Conservation (phyloP, 768 basidiomycete genomes). For the Rhizopogon vinicolor region DNA sequence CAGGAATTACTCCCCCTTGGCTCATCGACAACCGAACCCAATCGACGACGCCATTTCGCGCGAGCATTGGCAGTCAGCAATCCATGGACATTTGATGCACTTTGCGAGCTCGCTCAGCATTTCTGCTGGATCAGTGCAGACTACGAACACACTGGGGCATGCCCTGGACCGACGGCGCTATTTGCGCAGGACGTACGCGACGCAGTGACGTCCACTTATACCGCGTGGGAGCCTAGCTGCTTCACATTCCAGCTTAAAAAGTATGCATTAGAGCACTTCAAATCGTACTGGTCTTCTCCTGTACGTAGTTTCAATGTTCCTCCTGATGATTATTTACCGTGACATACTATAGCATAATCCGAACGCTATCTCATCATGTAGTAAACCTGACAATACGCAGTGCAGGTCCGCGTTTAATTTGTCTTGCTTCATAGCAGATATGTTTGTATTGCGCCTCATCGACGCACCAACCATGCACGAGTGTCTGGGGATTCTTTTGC, state of each 20-base stretch:
- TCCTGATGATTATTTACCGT: not conserved
- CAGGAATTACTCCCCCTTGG: not conserved
- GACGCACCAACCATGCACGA: conserved; percentile 8
- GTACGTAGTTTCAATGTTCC: conserved; percentile 11
- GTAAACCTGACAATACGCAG: conserved; percentile 12
- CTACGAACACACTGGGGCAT: conserved; percentile 4
- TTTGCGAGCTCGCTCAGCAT: conserved; percentile 22
- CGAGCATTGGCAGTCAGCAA: not conserved
- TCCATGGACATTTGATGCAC: conserved; percentile 4
- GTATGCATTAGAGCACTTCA: conserved; percentile 19
- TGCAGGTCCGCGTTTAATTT: conserved; percentile 17
- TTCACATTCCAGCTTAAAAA: conserved; percentile 24
- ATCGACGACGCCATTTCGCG: not conserved
- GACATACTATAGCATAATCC: conserved; percentile 9
- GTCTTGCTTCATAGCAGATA: conserved; percentile 23
- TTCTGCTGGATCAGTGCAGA: conserved; percentile 21
- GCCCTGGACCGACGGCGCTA: conserved; percentile 8
- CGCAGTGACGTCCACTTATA: conserved; percentile 9
- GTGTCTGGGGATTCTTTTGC: conserved; percentile 18
- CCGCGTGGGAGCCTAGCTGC: conserved; percentile 16
- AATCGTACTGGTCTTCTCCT: conserved; percentile 17
- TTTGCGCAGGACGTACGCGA: conserved; percentile 21
- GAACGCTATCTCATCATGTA: conserved; percentile 9
- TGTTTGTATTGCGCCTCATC: conserved; percentile 19
- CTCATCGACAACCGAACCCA: not conserved